Base-by-base conservation (phyloP, 2,329 filamentous ascomycete species). In the Capronia americana region DNA sequence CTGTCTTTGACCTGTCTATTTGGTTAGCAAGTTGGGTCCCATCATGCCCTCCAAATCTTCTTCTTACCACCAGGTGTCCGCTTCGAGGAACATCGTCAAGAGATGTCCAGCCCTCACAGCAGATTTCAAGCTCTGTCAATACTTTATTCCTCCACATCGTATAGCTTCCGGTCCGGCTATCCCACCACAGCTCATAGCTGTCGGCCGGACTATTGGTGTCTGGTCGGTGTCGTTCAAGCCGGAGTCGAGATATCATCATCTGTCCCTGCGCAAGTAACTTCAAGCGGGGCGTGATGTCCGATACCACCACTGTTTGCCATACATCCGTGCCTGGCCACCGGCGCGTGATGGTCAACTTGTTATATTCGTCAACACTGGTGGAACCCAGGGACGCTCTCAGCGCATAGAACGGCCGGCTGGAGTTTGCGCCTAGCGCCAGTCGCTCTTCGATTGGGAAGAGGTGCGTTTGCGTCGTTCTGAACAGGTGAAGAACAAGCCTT, bases 261-360 rank as follows among this genome's bases (percentile, higher is more conserved):
- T 51, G 48, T 26, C 20, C 48, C 48, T 51, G 48, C 8, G 48
- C 48, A 4, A 51, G 48, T n/a, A 51, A 4, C 48, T 51, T 51
- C 48, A 51, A n/a, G 10, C 48, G 48, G 12, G 48, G 48, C 7
- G 48, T 51, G 10, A 51, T 17, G 10, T 51, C 48, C 48, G 48
- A 51, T 26, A 51, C n/a, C 48, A 26, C 48, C 20, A 51, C 48
- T 51, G 24, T 51, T n/a, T 23, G 48, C 48, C 48, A 51, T 0
- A 51, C 48, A 23, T 51, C 48, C 48, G 48, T 51, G 48, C 48
- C 48, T 20, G 48, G 48, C 48, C 48, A 51, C 6, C 46, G 46
- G 12, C 46, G n/a, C 46, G 46, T 50, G 20, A 50, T 20, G n/a
- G 46, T 50, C 46, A 50, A 23, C 24, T 24, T 50, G 46, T 50